A percentile compares a stretch with the other conserved stretches of the same genome.
Conservation (phyloP, 2,329 filamentous ascomycete species). For the Teratosphaeriaceae sp. region DNA sequence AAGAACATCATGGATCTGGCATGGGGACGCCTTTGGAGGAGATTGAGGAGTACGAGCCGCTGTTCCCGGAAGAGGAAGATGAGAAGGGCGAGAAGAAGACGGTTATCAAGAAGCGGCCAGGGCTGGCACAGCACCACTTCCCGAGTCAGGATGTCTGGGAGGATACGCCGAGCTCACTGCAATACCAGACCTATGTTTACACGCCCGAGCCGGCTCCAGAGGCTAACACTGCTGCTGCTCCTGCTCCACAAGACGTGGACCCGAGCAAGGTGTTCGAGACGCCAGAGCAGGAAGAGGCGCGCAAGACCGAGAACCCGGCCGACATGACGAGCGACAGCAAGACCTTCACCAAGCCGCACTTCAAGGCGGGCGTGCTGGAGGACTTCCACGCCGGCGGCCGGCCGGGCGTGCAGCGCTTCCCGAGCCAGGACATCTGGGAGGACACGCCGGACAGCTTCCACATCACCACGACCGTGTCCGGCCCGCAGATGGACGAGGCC, state of each 20-base stretch:
- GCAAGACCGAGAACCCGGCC: constrained; percentile 24
- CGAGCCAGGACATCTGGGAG: constrained; percentile 91
- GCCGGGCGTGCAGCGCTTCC: constrained; percentile 64
- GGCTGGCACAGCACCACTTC: constrained; percentile 57
- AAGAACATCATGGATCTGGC: constrained; percentile 41
- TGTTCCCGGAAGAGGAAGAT: constrained; percentile 72
- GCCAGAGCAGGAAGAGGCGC: constrained; percentile 45
- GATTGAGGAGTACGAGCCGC: constrained; percentile 87
- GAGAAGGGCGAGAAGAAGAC: constrained; percentile 48
- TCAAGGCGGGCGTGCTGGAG: constrained; percentile 48
- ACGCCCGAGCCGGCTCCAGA: constrained; percentile 53
- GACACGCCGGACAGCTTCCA: constrained; percentile 79
- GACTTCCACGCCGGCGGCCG: constrained; percentile 43
- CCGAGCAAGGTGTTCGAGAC: constrained; percentile 35
- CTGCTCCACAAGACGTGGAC: constrained; percentile 19
- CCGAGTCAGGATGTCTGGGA: constrained; percentile 97
- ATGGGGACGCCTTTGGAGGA: constrained; percentile 68
- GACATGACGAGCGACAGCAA: constrained; percentile 38
- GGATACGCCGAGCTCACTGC: constrained; percentile 80
- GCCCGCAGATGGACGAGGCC: constrained; percentile 27
- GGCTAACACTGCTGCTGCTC: constrained; percentile 22
- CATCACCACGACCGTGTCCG: constrained; percentile 65
- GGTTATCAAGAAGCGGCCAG: constrained; percentile 50
- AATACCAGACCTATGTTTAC: constrained; percentile 71
- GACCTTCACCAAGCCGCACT: constrained; percentile 55